Evolutionary conservation across 257 asterid species (phyloP), one percentile per base, ranked within the genome.

Genomic region (Ilex asprella): DNA sequence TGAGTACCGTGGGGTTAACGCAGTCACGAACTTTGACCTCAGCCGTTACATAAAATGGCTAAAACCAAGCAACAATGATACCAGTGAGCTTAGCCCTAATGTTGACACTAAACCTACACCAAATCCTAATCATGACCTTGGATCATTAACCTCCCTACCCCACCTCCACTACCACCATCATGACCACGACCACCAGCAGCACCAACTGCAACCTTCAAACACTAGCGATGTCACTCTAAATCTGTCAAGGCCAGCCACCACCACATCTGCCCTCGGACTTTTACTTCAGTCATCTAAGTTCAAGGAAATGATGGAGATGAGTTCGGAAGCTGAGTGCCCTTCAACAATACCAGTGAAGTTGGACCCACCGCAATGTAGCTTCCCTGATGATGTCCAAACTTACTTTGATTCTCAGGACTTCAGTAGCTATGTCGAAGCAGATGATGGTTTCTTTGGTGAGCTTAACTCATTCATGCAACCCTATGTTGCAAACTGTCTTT

Each of bases 21-120:
- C 95, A 0, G 96, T 88, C 63, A 88, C 95, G 14, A 88, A 88
- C 54, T 88, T 88, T 29, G 95, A 88, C 31, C 88, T 88, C 0
- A 86, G 95, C 43, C 90, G 93, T 50, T 88, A 88, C 80, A 88
- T 88, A 58, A 88, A 88, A 79, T 86, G 96, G 93, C 69, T 88
- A 39, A 75, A 77, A 63, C 93, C 95, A 31, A 82, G 44, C 61
- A 47, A 66, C 46, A 61, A 66, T n/a, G 15, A 8, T 16, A 53
- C 10, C 59, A 49, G n/a, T 32, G 50, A 46, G 4, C 41, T 59
- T 55, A 60, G 55, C 2, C 46, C 69, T 35, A 35, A 4, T 35
- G 41, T 35, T 35, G 41, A 35, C 41, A 35, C 41, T 35, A 35
- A 35, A 35, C 41, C 41, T 3, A 35, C 41, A 35, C 41, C 41